Conservation (phyloP, 2,329 filamentous ascomycete genomes). For the Metarhizium rileyi region DNA sequence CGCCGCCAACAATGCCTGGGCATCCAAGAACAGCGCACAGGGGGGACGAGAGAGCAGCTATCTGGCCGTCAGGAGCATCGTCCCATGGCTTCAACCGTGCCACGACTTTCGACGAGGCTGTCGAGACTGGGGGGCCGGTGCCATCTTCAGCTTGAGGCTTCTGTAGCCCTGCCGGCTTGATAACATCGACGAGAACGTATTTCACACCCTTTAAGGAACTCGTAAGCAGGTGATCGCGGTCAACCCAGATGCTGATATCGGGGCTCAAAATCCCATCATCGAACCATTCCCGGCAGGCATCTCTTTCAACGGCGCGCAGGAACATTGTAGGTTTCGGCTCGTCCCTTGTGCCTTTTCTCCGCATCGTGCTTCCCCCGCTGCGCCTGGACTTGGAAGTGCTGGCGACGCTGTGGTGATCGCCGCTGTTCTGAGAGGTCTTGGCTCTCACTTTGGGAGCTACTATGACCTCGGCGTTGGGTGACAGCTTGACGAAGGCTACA, state of each 20-base stretch:
- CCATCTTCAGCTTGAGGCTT: constrained; percentile 61
- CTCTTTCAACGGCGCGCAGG: constrained; percentile 67
- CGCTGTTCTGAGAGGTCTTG: constrained; percentile 54
- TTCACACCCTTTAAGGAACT: constrained; percentile 66
- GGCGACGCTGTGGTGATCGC: constrained; percentile 69
- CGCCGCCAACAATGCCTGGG: constrained; percentile 67
- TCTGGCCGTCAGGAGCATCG: constrained; percentile 73
- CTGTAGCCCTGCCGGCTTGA: constrained; percentile 71
- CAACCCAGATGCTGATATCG: constrained; percentile 72
- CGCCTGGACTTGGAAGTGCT: constrained; percentile 72
- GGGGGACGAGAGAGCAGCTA: constrained; percentile 67
- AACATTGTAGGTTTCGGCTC: constrained; percentile 62
- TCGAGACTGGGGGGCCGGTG: constrained; percentile 39
- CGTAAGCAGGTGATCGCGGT: constrained; percentile 62
- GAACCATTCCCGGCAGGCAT: constrained; percentile 65
- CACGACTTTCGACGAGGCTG: constrained; percentile 50
- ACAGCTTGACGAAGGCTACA: constrained; percentile 80
- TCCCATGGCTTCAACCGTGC: constrained; percentile 72
- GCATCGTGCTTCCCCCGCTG: constrained; percentile 65
- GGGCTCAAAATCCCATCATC: constrained; percentile 51
- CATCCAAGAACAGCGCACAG: constrained; percentile 67
- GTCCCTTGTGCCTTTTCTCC: constrained; percentile 47
- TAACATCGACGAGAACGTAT: constrained; percentile 76
- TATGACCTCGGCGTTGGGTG: constrained; percentile 90
- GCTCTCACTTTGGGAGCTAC: constrained; percentile 86